Percentiles rank a stretch among this genome's conserved stretches.
phyloP scores from a whole-genome alignment of 352 stramenopile genomes.

The Elongisporangium prolatum region DNA sequence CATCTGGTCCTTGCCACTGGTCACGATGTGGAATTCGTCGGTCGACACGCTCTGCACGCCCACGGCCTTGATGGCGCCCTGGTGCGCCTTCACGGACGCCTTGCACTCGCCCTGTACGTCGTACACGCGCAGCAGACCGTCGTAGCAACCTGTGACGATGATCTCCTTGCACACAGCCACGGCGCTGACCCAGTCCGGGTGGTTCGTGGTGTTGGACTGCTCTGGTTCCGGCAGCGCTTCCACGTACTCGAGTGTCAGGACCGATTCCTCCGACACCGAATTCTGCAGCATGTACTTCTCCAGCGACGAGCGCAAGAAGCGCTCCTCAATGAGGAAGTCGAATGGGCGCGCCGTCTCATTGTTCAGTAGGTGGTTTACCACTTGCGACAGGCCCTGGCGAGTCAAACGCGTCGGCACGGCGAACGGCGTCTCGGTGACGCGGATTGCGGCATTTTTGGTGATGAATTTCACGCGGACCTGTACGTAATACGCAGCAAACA shows the following conservation, averaged over 20 bases:
- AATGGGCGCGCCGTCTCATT: slow-evolving; percentile 59
- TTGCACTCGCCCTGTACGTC: slow-evolving; percentile 41
- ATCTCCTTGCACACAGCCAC: slow-evolving; percentile 38
- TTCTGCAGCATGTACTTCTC: slow-evolving; percentile 72
- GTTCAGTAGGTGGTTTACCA: slow-evolving; percentile 87
- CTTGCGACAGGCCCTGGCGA: slow-evolving; percentile 81
- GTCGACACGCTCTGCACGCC: slow-evolving; percentile 24
- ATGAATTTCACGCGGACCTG: slow-evolving; percentile 89
- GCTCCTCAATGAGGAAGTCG: slow-evolving; percentile 80
- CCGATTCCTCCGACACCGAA: slow-evolving; percentile 67
- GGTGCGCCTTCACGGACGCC: slow-evolving; percentile 67
- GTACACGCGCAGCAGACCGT: slow-evolving; percentile 81
- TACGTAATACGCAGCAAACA: not conserved
- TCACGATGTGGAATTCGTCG: slow-evolving; percentile 61
- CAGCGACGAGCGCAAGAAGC: slow-evolving; percentile 73
- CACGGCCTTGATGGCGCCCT: slow-evolving; percentile 72
- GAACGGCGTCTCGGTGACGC: slow-evolving; percentile 88
- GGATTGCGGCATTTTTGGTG: slow-evolving; percentile 82
- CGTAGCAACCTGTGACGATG: slow-evolving; percentile 85
- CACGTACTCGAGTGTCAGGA: slow-evolving; percentile 88
- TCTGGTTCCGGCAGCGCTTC: slow-evolving; percentile 73
- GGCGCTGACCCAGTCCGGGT: slow-evolving; percentile 87
- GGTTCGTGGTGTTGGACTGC: slow-evolving; percentile 52
- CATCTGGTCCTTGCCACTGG: slow-evolving; percentile 73
- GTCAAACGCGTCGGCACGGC: slow-evolving; percentile 76